phyloP scores from a whole-genome alignment of 495 filamentous ascomycete species.

The Xylaria grammica region DNA sequence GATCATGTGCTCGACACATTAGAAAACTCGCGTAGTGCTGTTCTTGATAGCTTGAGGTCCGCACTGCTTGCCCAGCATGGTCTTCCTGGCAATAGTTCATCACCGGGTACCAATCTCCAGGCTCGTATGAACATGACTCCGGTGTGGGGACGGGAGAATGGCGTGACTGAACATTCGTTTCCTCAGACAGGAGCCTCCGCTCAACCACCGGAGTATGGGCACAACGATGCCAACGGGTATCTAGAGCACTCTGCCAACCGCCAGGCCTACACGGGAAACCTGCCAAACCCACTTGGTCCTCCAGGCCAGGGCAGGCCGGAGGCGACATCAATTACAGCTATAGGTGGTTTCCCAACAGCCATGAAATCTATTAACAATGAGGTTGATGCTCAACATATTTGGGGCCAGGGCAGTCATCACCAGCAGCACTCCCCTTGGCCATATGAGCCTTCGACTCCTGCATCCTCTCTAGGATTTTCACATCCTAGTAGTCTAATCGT shows the following conservation, averaged over 20 bases:
- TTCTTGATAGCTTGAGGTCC: constrained; percentile 32
- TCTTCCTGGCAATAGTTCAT: constrained; percentile 15
- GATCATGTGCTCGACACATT: constrained; percentile 21
- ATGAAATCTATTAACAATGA: constrained; percentile 24
- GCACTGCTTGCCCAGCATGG: constrained; percentile 35
- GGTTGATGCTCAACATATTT: constrained; percentile 8
- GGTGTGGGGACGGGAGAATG: constrained; percentile 14
- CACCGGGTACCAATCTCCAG: background rate
- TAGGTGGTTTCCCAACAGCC: constrained; percentile 2
- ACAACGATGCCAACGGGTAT: constrained; percentile 12
- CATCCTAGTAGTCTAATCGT: constrained; percentile 43
- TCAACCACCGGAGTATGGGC: background rate
- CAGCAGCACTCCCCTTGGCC: constrained; percentile 20
- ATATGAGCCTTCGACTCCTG: constrained; percentile 11
- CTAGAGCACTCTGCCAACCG: constrained; percentile 29
- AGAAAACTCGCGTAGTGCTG: constrained; percentile 31
- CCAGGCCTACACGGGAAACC: background rate
- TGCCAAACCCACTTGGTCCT: constrained; percentile 23
- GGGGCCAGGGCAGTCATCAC: constrained; percentile 18
- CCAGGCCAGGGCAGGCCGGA: constrained; percentile 18
- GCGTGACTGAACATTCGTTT: background rate
- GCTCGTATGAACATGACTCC: constrained; percentile 12
- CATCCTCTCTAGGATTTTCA: constrained; percentile 31
- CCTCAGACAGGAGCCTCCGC: background rate
- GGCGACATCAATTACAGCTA: constrained; percentile 3